Evolutionary conservation across 176 grass and related monocot genomes (phyloP), one percentile per base, ranked within the genome.

Genomic region (Oryza meyeriana): DNA sequence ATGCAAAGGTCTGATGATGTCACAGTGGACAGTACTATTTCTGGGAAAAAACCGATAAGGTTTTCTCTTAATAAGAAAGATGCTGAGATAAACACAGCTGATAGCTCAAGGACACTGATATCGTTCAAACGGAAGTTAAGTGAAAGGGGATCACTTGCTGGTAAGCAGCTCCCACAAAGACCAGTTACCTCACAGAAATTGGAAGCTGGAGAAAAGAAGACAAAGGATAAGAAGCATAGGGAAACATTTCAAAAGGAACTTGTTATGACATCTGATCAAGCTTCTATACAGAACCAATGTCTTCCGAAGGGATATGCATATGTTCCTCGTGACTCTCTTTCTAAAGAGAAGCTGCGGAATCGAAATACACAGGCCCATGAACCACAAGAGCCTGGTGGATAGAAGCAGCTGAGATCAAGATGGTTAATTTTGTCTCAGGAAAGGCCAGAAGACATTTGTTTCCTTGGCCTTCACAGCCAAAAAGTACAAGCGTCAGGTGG

Each of bases 251-350:
- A 90, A 58, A 94, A 94, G 73, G 94, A 97, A 85, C 72, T 92
- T 61, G 80, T 93, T 64, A 95, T 99, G 93, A 95, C 91, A 65
- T 99, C 93, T 62, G 97, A 95, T 80, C 93, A 99, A 88, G 93
- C 97, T 28, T 90, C 83, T 39, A 93, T 88, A 30, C 93, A 95
- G 76, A 99, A 96, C 63, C 97, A 99, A 79, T 81, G 91, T 55
- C 97, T 95, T 79, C 93, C 97, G 16, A 94, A 94, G 62, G 97
- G 97, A 66, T 99, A 92, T 63, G 91, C 68, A 29, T 99, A 95
- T 90, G 93, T 99, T 33, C 97, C 97, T 71, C 83, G 94, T 79
- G 93, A 92, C 26, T 93, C 88, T 85, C 82, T 99, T 69, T 91
- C 93, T 71, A 99, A 99, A 94, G 97, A 99, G 35, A 94, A 88